Percentiles rank a stretch among this genome's conserved stretches.
Conservation (phyloP, 1,284 basidiomycete genomes). For the Apiotrichum brassicae region DNA sequence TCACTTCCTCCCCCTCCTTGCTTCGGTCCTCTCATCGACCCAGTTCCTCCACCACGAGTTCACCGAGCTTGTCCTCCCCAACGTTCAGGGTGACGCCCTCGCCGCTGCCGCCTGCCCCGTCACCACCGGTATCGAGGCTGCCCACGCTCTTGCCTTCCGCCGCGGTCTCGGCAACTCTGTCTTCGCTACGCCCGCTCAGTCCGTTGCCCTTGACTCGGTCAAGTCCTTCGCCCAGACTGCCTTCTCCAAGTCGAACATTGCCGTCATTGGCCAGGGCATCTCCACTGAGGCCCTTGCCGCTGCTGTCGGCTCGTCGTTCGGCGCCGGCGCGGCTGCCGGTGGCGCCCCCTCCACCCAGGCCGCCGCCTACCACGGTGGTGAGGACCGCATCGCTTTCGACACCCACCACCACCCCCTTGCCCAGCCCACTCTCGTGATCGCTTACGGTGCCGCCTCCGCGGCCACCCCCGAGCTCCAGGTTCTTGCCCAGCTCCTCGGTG, state of each 20-base stretch:
- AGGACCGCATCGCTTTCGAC: slow-evolving; percentile 59
- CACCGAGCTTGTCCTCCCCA: slow-evolving; percentile 73
- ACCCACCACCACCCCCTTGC: slow-evolving; percentile 53
- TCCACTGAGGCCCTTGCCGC: slow-evolving; percentile 61
- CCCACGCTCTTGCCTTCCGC: slow-evolving; percentile 85
- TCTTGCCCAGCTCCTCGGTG: slow-evolving; percentile 65
- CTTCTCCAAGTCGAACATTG: slow-evolving; percentile 71
- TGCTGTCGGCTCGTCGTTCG: slow-evolving; percentile 66
- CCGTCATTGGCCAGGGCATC: slow-evolving; percentile 79
- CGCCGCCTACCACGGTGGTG: slow-evolving; percentile 74
- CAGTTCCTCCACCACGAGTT: slow-evolving; percentile 82
- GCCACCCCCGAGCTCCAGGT: slow-evolving; percentile 63
- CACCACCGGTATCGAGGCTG: slow-evolving; percentile 59
- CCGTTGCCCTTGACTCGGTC: slow-evolving; percentile 61
- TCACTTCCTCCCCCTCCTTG: slow-evolving; percentile 79
- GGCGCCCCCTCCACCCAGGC: slow-evolving; percentile 30
- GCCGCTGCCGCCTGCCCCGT: slow-evolving; percentile 60
- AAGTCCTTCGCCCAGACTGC: slow-evolving; percentile 64
- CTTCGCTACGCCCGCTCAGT: slow-evolving; percentile 65
- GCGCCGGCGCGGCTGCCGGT: slow-evolving; percentile 43
- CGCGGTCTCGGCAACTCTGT: slow-evolving; percentile 80
- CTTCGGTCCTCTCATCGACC: slow-evolving; percentile 72
- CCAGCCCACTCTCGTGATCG: slow-evolving; percentile 69
- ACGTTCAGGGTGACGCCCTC: slow-evolving; percentile 63
- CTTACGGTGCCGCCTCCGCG: slow-evolving; percentile 63